Evolutionary conservation across 805 yeast species (phyloP), one percentile per base, ranked within the genome.

Genomic region (Candida taoyuanica): DNA sequence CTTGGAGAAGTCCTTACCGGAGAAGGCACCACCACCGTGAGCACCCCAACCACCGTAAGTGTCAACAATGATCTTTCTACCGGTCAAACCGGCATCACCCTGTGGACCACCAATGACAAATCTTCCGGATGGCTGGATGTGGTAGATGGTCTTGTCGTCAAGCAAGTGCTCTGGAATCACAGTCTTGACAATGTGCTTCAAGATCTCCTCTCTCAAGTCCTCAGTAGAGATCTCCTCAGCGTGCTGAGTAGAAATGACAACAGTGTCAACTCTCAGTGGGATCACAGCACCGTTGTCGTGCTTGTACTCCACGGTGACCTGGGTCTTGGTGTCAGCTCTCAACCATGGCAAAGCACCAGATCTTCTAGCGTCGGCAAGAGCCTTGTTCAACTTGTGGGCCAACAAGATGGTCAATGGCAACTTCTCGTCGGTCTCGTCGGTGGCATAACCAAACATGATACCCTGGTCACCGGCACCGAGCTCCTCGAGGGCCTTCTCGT

Each of bases 11-110:
- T 93, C 98, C 78, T 93, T 93, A 71, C 98, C 98, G 50, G 96
- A 85, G 88, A 93, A 93, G 51, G 98, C 98, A 78, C 98, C 98
- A 78, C 98, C 98, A 73, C 98, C 98, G 78, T 93, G 98, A 62
- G 98, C 98, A 72, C 98, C 97, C 94, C 98, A 94, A 62, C 98
- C 98, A 76, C 98, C 98, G 74, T 93, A 93, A 52, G 98, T 95
- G 71, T 93, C 98, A 65, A 93, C 98, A 61, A 93, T 93, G 70
- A 93, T 93, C 78, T 93, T 93, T 76, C 98, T 87, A 70, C 98
- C 98, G 55, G 98, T 93, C 64, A 93, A 75, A 77, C 98, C 98
- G 53, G 98, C 98, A 67, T 93, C 98, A 80, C 98, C 98, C 73
- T 93, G 98, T 56, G 98, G 98, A 68, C 98, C 98, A 74, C 98